Base-by-base conservation (phyloP, 2,329 filamentous ascomycete species). In the Arthrinium puccinioides region DNA sequence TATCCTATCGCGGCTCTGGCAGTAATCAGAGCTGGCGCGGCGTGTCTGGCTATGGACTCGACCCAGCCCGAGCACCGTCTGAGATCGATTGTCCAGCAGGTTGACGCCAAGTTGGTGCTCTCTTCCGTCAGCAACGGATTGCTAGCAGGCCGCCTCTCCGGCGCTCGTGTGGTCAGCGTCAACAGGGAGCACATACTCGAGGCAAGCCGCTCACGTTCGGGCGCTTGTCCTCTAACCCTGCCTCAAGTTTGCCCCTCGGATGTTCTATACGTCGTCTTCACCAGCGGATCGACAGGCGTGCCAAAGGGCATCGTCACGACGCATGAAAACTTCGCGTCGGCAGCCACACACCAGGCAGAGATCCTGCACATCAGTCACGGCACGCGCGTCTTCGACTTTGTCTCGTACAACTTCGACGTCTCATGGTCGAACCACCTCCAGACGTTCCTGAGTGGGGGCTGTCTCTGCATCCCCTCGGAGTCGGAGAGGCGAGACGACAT, bases 341-440 rank as follows among this genome's bases (percentile, higher is more conserved):
- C 44, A 32, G 30, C 35, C 39, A 11, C 33, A 15, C 28, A 45
- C 40, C 19, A 40, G 42, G 36, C 38, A 29, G 9, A 20, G 34
- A 19, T 35, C 37, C 35, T 49, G 23, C 23, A 34, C 10, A 32
- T 44, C 8, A 32, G 31, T 4, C 34, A 33, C 10, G 26, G 26
- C 6, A 38, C 41, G 9, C 38, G 46, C 6, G 38, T 45, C 9
- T 38, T 51, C 9, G 40, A 53, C 28, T 52, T 48, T 29, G 32
- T 38, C 16, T 41, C 53, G 3, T 60, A 62, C 41, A 56, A 54
- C 4, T 64, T 63, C 21, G 62, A 66, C 40, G 57, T 56, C 31
- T 55, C 55, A 21, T 47, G 62, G 2, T 48, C 49, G 16, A 59
- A 62, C 30, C 57, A 62, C 39, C 56, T 61, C 28, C 55, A 52